phyloP scores from a whole-genome alignment of 2,329 filamentous ascomycete genomes.

The Colletotrichum sp. region DNA sequence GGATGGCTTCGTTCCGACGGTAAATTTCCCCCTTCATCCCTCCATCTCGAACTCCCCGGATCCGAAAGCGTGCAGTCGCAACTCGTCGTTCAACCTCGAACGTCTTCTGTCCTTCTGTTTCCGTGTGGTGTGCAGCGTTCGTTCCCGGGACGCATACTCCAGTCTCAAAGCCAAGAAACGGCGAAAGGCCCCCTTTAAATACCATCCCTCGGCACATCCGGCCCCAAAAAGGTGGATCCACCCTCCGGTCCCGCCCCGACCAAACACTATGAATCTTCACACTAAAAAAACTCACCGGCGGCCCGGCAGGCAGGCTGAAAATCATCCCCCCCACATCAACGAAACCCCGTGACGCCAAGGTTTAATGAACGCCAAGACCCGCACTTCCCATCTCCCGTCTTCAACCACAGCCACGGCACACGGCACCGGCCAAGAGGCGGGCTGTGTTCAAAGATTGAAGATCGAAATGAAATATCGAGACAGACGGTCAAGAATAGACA shows the following conservation, averaged over 20 bases:
- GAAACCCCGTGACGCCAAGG: not conserved
- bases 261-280: not conserved
- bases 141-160: no score
- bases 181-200: not conserved
- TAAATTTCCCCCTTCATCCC: no score
- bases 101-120: no score
- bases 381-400: not conserved
- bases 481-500: not conserved
- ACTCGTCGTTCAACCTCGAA: no score
- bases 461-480: not conserved
- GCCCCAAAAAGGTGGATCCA: not conserved
- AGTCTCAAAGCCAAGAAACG: not conserved
- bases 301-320: not conserved
- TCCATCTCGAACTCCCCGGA: no score
- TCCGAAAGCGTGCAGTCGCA: no score
- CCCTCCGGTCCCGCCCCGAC: not conserved
- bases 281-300: not conserved
- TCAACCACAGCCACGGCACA: not conserved
- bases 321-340: not conserved
- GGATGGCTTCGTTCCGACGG: no score
- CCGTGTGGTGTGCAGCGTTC: no score
- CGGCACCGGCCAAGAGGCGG: not conserved
- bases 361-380: not conserved
- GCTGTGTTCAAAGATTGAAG: not conserved
- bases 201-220: not conserved